Conservation (phyloP, 2,329 filamentous ascomycete species). For the Colletotrichum limetticola region DNA sequence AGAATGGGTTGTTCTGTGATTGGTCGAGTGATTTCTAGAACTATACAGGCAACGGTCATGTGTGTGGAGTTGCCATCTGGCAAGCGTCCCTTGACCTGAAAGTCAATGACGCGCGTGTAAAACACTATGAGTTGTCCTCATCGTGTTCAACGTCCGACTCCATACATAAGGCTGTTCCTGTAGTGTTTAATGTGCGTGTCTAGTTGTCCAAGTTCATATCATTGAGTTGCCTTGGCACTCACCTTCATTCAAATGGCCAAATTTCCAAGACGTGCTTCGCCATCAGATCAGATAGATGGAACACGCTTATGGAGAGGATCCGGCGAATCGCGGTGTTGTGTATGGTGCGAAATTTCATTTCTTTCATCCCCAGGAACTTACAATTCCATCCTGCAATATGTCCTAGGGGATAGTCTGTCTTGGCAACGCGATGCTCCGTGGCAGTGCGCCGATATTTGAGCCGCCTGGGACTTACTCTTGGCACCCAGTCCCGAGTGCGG, state of each 20-base stretch:
- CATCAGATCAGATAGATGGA: neutral
- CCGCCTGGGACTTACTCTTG: too few species aligned
- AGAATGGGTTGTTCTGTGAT: neutral
- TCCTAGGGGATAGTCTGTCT: conserved; percentile 7
- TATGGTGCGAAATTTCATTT: conserved; percentile 12
- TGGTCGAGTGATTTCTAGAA: fast-evolving
- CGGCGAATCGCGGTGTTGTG: neutral
- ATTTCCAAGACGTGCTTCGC: neutral
- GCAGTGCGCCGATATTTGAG: conserved; percentile 6
- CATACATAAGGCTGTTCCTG: neutral
- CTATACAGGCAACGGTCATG: fast-evolving
- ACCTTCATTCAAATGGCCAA: neutral
- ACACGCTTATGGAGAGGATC: neutral
- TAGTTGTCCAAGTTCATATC: neutral
- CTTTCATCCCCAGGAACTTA: neutral
- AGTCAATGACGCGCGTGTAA: neutral
- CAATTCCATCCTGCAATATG: conserved; percentile 16
- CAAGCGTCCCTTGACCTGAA: neutral
- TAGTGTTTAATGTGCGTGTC: neutral
- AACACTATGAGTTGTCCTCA: neutral
- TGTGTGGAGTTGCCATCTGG: neutral
- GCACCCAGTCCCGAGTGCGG: too few species aligned
- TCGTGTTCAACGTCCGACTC: neutral
- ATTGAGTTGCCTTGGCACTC: conserved; percentile 1
- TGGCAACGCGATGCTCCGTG: conserved; percentile 13